Evolutionary conservation across 2,329 filamentous ascomycete genomes (phyloP), one percentile per base, ranked within the genome.

Genomic region (Rhynchosporium secalis): DNA sequence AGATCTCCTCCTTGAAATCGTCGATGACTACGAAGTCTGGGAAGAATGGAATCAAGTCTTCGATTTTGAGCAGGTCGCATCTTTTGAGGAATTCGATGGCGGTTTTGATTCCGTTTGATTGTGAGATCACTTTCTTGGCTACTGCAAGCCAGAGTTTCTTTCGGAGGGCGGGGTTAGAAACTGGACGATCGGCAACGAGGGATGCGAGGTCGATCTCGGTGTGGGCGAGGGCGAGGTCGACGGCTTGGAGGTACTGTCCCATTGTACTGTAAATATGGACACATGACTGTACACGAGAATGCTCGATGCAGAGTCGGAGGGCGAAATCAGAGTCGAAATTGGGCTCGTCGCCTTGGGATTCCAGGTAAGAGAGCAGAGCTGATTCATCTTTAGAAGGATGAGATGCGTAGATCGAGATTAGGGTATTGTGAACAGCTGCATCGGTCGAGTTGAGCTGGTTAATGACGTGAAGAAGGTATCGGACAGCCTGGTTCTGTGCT

Each of bases 1-100:
- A 99, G 43, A 99, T 98, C 75, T 99, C 95, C 66, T 98, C 93
- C 74, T 98, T 97, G 83, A 99, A 99, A 75, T 98, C 95, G 74
- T 99, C 95, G 65, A 99, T 98, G 57, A 98, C 90, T 29, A 98
- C 92, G 73, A 99, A 99, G 75, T 99, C 95, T 0, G 95, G 95
- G 78, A 99, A 99, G 80, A 99, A 97, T 0, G 95, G 95, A 46
- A 99, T 98, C 36, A 99, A 78, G 72, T 99, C 95, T 77, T 99
- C 95, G 66, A 99, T 99, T 66, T 90, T 89, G 55, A 99, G 84
- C 12, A 98, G 82, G 64, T 97, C 92, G 74, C 94, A 97, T 9
- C 92, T 88, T 69, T 92, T 91, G 12, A 98, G 82, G 72, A 99
- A 97, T 65, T 96, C 91, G 68, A 99, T 96, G 2, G 95, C 95